Conservation (phyloP, 129 eudicot genomes). For the Flaveria robusta region DNA sequence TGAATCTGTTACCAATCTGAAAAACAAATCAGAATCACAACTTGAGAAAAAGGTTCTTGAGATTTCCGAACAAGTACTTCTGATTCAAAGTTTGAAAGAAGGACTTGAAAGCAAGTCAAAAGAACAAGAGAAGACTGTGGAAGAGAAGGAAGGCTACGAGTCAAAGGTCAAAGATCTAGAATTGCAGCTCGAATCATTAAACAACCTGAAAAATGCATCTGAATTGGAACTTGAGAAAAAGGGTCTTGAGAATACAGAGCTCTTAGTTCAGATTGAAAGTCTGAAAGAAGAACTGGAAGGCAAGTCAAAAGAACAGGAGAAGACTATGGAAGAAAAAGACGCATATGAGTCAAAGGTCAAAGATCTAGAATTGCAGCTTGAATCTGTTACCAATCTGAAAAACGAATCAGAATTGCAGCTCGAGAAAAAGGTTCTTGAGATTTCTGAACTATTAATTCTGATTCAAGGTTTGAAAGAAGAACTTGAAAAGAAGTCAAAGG, state of each 20-base stretch:
- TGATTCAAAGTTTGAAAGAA: constrained; percentile 57
- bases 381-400: constrained; percentile 32
- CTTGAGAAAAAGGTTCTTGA: constrained; percentile 53
- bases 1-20: constrained; percentile 36
- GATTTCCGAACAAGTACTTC: constrained; percentile 43
- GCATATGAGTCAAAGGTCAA: constrained; percentile 37
- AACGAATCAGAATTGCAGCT: constrained; percentile 38
- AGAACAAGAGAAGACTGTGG: constrained; percentile 46
- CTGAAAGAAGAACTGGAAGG: constrained; percentile 58
- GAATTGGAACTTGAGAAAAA: constrained; percentile 51
- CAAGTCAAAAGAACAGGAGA: constrained; percentile 44
- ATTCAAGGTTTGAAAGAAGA: constrained; percentile 45
- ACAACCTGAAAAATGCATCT: constrained; percentile 35
- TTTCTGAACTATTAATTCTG: constrained; percentile 23
- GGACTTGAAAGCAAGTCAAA: constrained; percentile 51
- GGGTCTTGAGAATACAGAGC: constrained; percentile 48
- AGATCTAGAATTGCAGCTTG: constrained; percentile 42
- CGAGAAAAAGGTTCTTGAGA: constrained; percentile 34
- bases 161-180: constrained; percentile 47
- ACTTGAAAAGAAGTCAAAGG: constrained; percentile 37
- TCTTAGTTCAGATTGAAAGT: constrained; percentile 42
- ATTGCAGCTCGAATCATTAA: constrained; percentile 37
- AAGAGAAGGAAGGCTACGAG: constrained; percentile 54
- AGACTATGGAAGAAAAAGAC: constrained; percentile 54
- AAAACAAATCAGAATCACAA: constrained; percentile 42